phyloP scores from a whole-genome alignment of 768 basidiomycete species.

The Hemileccinum rubropunctum region DNA sequence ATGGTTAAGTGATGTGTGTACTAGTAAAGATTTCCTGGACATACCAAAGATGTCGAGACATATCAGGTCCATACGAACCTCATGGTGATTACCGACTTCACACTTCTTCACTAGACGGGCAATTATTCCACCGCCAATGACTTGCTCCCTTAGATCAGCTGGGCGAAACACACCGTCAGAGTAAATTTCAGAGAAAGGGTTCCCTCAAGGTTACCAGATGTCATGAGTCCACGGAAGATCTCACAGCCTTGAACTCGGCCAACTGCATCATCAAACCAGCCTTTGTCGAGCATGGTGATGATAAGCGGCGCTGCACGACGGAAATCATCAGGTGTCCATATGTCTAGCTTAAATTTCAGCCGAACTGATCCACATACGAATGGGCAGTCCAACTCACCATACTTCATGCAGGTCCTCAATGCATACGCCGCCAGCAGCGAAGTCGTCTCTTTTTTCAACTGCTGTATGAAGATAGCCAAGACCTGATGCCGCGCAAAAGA shows the following conservation, averaged over 20 bases:
- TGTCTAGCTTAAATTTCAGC: neutral
- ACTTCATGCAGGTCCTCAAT: neutral
- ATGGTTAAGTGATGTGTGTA: neutral
- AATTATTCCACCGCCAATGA: neutral
- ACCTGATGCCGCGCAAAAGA: neutral
- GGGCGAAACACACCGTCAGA: neutral
- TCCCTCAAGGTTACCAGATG: neutral
- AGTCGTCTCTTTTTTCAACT: neutral
- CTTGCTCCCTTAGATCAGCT: neutral
- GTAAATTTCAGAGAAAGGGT: neutral
- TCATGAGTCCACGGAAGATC: conserved; percentile 4
- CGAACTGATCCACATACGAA: neutral
- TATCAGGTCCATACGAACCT: conserved; percentile 2
- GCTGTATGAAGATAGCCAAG: neutral
- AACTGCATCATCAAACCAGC: conserved; percentile 13
- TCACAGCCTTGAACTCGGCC: conserved; percentile 7
- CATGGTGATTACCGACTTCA: neutral
- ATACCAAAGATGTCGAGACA: conserved; percentile 2
- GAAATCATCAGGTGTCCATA: neutral
- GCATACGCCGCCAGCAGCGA: conserved; percentile 12
- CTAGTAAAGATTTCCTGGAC: neutral
- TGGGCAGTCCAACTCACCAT: neutral
- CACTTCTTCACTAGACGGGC: neutral
- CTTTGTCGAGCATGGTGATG: conserved; percentile 6
- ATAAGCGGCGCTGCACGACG: neutral